phyloP scores from a whole-genome alignment of 805 yeast species.

The Yueomyces sinensis region DNA sequence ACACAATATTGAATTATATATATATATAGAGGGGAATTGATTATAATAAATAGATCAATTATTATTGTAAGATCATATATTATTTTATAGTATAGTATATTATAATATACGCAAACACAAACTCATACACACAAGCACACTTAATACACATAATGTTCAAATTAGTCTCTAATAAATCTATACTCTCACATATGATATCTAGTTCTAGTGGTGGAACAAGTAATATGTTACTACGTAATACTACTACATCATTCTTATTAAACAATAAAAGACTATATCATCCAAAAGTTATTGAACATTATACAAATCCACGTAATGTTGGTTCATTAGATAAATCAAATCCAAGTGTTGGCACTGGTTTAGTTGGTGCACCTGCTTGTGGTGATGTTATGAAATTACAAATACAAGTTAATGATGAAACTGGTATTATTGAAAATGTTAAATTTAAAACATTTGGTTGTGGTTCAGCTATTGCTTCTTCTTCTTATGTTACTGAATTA shows the following conservation, averaged over 20 bases:
- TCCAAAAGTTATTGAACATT: slow-evolving; percentile 90
- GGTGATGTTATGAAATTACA: slow-evolving; percentile 98
- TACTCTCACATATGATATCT: neutral
- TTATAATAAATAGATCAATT: no score
- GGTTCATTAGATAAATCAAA: slow-evolving; percentile 78
- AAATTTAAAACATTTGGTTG: slow-evolving; percentile 99
- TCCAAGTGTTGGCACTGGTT: slow-evolving; percentile 81
- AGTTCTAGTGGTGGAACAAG: neutral
- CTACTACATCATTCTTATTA: neutral
- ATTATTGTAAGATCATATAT: no score
- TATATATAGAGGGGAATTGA: no score
- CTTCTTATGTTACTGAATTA: slow-evolving; percentile 87
- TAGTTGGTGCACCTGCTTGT: slow-evolving; percentile 99
- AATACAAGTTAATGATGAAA: slow-evolving; percentile 79
- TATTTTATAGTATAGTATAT: neutral
- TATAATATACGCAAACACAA: neutral
- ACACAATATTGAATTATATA: no score
- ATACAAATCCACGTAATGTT: slow-evolving; percentile 92
- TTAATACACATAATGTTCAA: no score
- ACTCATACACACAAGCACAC: no score
- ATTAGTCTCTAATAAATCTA: no score
- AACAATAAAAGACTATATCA: slow-evolving; percentile 36
- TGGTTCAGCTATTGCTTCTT: slow-evolving; percentile 94
- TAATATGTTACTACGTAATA: neutral
- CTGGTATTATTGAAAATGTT: slow-evolving; percentile 88